Conservation (phyloP, 2,329 filamentous ascomycete genomes). For the Cercospora zeae-maydis region DNA sequence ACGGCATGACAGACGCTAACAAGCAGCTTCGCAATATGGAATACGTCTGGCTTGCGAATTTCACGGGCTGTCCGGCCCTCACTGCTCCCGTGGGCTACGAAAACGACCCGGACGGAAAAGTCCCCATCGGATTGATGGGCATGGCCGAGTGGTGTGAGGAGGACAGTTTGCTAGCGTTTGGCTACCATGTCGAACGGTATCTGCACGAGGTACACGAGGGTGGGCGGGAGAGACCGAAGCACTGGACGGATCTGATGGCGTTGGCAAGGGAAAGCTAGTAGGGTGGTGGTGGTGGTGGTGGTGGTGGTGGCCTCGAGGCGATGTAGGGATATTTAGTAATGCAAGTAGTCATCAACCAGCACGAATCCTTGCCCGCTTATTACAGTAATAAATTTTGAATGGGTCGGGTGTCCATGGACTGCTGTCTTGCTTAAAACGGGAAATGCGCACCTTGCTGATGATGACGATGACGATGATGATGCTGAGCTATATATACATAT, state of each 20-base stretch:
- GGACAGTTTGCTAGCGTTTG: constrained; percentile 52
- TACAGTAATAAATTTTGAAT: no score
- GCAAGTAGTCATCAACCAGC: no score
- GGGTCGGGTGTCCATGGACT: no score
- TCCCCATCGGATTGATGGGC: constrained; percentile 54
- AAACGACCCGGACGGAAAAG: constrained; percentile 51
- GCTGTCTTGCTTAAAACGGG: no score
- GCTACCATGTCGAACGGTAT: constrained; percentile 50
- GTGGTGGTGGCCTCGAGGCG: no score
- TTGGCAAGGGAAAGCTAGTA: constrained; percentile 9
- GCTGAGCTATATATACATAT: no score
- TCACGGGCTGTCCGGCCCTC: constrained; percentile 72
- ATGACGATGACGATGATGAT: no score
- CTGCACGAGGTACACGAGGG: constrained; percentile 40
- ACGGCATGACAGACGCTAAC: constrained; percentile 71
- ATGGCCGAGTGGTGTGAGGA: constrained; percentile 56
- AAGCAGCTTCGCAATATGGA: constrained; percentile 73
- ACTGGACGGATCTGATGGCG: constrained; percentile 42
- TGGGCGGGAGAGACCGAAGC: constrained; percentile 37
- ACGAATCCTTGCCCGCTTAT: no score
- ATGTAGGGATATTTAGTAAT: no score
- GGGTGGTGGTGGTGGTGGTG: background rate
- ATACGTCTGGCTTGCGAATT: constrained; percentile 82
- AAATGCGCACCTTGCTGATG: no score
- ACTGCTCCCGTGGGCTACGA: constrained; percentile 72